Evolutionary conservation across 1,284 basidiomycete species (phyloP).

Genomic region (Fomitopsis palustris): DNA sequence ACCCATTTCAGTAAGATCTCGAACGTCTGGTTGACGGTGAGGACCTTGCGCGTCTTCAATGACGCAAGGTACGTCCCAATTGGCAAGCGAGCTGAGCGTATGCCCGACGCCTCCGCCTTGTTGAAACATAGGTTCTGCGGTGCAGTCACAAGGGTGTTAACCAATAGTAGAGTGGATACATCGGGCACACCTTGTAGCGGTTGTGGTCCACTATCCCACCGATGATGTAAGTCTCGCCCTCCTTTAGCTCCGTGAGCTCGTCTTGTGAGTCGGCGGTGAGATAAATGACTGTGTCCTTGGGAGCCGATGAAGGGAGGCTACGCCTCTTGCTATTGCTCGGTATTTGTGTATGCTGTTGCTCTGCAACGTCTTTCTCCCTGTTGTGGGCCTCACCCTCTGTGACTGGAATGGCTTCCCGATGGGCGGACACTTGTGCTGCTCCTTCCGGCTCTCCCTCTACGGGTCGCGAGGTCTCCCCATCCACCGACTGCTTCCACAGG

Average conservation of each 20-base stretch:
- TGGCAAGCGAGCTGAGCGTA: slow-evolving; percentile 88
- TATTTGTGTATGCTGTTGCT: background rate
- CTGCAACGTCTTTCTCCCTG: no score
- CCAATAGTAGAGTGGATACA: background rate
- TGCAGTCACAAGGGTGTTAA: slow-evolving; percentile 1
- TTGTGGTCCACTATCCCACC: slow-evolving; percentile 97
- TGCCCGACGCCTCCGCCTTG: slow-evolving; percentile 74
- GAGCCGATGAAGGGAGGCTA: slow-evolving; percentile 10
- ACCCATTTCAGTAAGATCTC: slow-evolving; percentile 92
- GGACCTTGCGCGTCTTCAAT: slow-evolving; percentile 87
- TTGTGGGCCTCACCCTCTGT: background rate
- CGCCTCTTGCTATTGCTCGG: slow-evolving; percentile 12
- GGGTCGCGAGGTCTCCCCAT: background rate
- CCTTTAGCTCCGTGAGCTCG: slow-evolving; percentile 76
- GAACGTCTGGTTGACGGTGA: slow-evolving; percentile 96
- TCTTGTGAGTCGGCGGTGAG: slow-evolving; percentile 93
- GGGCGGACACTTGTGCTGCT: background rate
- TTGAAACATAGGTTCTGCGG: slow-evolving; percentile 82
- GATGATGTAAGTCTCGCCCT: slow-evolving; percentile 91
- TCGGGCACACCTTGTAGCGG: slow-evolving; percentile 79
- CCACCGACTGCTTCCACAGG: slow-evolving; percentile 46
- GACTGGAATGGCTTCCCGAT: background rate
- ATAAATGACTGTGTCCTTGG: slow-evolving; percentile 72
- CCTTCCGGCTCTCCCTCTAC: background rate
- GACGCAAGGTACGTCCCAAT: slow-evolving; percentile 85